Conservation (phyloP, 1,284 basidiomycete genomes). For the Malassezia caprae region DNA sequence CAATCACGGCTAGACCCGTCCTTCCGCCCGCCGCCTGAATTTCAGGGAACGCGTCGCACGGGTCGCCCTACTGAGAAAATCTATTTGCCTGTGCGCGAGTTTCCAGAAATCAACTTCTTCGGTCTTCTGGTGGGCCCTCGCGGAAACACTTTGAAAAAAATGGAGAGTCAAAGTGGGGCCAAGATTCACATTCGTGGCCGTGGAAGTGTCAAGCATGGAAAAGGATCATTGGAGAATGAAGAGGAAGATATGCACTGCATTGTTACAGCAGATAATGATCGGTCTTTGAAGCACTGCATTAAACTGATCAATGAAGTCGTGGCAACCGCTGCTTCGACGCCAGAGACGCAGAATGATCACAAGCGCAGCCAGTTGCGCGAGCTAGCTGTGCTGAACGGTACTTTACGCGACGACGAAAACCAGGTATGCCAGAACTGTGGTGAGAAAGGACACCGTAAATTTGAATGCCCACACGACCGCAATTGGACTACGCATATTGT, state of each 20-base stretch:
- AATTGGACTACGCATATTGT: conserved; percentile 45
- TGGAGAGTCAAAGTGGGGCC: conserved; percentile 94
- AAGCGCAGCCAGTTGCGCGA: conserved; percentile 98
- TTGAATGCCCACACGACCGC: conserved; percentile 44
- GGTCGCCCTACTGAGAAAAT: conserved; percentile 73
- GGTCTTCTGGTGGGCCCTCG: conserved; percentile 94
- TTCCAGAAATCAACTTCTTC: conserved; percentile 99
- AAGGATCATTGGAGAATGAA: conserved; percentile 75
- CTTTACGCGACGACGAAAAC: conserved; percentile 96
- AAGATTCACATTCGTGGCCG: conserved; percentile 98
- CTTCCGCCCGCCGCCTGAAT: conserved; percentile 89
- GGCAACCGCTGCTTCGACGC: conserved; percentile 95
- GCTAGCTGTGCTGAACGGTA: conserved; percentile 92
- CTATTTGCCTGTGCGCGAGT: conserved; percentile 98
- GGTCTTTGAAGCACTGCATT: conserved; percentile 81
- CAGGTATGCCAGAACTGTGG: conserved; percentile 98
- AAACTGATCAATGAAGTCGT: conserved; percentile 94
- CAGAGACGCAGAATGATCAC: conserved; percentile 98
- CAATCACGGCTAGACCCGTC: conserved; percentile 96
- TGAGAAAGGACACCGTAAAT: conserved; percentile 59
- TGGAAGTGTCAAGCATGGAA: conserved; percentile 96
- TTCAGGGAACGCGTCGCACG: conserved; percentile 71
- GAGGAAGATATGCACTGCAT: conserved; percentile 99
- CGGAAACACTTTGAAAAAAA: conserved; percentile 97
- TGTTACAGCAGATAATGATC: conserved; percentile 81